Percentiles rank a stretch among this genome's conserved stretches.
These are phyloP conservation scores for Aspergillus sp. DNA, from an alignment of 2,329 filamentous ascomycete genomes.

Conservation along the genomic window DNA sequence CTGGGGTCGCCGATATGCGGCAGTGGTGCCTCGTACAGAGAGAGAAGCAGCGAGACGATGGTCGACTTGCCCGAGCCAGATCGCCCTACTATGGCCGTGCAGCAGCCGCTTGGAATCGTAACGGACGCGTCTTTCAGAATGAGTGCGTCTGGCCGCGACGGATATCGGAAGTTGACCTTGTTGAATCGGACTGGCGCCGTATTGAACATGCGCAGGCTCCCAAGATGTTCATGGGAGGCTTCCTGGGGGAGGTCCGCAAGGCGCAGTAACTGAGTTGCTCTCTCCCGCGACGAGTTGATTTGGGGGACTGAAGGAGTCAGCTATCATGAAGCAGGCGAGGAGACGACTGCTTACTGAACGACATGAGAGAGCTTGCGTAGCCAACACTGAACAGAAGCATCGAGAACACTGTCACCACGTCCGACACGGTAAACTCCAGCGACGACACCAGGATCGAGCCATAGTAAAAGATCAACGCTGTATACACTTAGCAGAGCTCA, in stretches of 20 bases:
- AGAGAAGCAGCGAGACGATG: conserved; percentile 62
- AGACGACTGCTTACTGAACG: conserved; percentile 40
- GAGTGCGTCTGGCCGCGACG: conserved; percentile 41
- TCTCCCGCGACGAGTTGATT: conserved; percentile 62
- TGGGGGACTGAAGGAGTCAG: conserved; percentile 54
- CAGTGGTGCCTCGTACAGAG: conserved; percentile 49
- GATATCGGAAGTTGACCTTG: conserved; percentile 63
- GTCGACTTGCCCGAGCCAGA: conserved; percentile 93
- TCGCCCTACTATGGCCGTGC: conserved; percentile 68
- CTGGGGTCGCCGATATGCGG: conserved; percentile 21
- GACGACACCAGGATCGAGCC: conserved; percentile 55
- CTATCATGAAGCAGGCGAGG: neutral
- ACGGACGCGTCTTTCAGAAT: conserved; percentile 61
- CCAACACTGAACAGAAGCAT: conserved; percentile 76
- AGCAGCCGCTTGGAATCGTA: conserved; percentile 52
- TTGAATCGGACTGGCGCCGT: conserved; percentile 49
- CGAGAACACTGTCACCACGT: conserved; percentile 66
- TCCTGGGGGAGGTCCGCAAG: conserved; percentile 53
- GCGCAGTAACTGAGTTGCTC: conserved; percentile 61
- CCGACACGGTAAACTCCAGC: conserved; percentile 42
- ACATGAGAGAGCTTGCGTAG: conserved; percentile 59
- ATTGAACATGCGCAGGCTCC: conserved; percentile 34
- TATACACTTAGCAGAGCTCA: conserved; percentile 5
- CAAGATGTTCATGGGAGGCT: conserved; percentile 50
- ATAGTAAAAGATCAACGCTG: conserved; percentile 74